Conservation (phyloP, 176 grass and related monocot genomes). For the Melocanna baccifera region DNA sequence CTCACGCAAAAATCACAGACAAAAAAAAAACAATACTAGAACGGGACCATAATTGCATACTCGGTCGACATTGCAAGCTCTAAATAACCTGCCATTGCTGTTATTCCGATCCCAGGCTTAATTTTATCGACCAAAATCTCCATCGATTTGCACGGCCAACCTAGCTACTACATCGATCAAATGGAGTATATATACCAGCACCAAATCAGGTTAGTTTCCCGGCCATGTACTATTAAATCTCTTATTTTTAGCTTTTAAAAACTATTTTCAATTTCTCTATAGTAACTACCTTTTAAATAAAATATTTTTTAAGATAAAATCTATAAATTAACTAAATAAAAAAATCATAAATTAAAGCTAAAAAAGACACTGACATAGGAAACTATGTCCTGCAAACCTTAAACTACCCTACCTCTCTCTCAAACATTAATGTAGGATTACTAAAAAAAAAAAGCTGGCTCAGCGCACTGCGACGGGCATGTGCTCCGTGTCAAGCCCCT, state of each 20-base stretch:
- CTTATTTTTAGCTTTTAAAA: no score
- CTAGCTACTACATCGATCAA: neutral
- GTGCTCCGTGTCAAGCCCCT: constrained; percentile 49
- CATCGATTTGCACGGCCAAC: neutral
- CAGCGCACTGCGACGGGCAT: constrained; percentile 15
- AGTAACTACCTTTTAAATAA: no score
- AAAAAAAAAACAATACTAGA: no score
- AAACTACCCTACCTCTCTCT: neutral
- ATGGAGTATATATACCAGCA: neutral
- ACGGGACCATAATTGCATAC: no score
- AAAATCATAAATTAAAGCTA: no score
- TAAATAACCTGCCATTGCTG: neutral
- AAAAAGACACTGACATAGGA: no score
- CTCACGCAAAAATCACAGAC: no score
- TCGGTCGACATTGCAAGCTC: neutral
- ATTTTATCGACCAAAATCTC: neutral
- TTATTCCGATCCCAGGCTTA: neutral
- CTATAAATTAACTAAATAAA: no score
- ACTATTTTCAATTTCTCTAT: no score
- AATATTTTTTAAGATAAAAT: no score
- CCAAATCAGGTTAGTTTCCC: neutral
- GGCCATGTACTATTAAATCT: neutral
- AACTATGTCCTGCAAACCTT: constrained; percentile 3
- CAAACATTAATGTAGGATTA: neutral
- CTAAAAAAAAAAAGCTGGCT: neutral